A percentile compares a stretch with the other conserved stretches of the same genome.
These are phyloP conservation scores for Fistulinella cinereoalba DNA, from an alignment of 1,284 basidiomycete species.

Conservation along the genomic window DNA sequence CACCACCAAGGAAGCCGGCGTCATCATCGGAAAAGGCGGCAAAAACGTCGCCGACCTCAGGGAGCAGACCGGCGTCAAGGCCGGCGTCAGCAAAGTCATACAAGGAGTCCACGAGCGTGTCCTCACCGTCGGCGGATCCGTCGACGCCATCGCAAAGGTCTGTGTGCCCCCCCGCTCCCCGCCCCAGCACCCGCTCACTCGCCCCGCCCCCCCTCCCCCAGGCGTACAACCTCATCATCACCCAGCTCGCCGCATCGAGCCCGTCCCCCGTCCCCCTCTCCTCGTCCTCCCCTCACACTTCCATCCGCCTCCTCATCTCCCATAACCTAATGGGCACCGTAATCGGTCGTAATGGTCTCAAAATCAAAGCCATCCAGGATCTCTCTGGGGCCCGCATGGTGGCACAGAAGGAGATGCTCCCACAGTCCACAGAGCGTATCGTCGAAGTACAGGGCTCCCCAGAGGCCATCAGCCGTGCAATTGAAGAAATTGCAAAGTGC, in stretches of 20 bases:
- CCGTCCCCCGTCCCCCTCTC: constrained; percentile 63
- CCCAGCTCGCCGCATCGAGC: constrained; percentile 81
- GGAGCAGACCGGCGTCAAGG: constrained; percentile 94
- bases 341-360: constrained; percentile 94
- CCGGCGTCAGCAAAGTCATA: constrained; percentile 98
- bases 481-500: constrained; percentile 94
- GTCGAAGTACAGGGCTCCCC: constrained; percentile 95
- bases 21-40: constrained; percentile 95
- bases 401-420: constrained; percentile 98
- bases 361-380: constrained; percentile 99
- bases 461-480: constrained; percentile 87
- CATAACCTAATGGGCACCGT: constrained; percentile 99
- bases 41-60: constrained; percentile 97
- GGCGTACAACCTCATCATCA: constrained; percentile 95
- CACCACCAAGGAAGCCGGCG: constrained; percentile 93
- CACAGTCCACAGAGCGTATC: constrained; percentile 96
- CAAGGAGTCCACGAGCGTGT: constrained; percentile 97
- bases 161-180: too few relatives aligned
- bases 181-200: too few relatives aligned
- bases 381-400: constrained; percentile 95
- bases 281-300: constrained; percentile 73
- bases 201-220: constrained; percentile 31
- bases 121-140: constrained; percentile 87
- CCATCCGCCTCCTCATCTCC: constrained; percentile 93
- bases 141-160: constrained; percentile 90